Evolutionary conservation across 352 stramenopile species (phyloP).

Genomic region (Globisporangium sylvaticum): DNA sequence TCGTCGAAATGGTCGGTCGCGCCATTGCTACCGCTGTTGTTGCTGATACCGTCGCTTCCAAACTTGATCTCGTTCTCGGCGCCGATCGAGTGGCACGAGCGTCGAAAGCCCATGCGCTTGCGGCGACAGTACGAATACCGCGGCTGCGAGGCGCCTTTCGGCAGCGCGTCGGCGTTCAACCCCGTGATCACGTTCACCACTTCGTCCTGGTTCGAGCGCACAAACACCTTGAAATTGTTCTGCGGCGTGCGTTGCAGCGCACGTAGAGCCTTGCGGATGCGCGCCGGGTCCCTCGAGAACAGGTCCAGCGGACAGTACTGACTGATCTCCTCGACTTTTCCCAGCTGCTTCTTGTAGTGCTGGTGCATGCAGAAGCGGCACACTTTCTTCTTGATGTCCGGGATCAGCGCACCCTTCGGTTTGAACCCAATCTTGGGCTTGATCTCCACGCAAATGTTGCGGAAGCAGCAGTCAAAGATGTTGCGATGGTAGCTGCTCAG

Average conservation of each 20-base stretch:
- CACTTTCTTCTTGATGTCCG: slow-evolving; percentile 52
- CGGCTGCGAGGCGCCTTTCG: slow-evolving; percentile 58
- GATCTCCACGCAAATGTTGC: slow-evolving; percentile 84
- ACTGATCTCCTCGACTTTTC: slow-evolving; percentile 80
- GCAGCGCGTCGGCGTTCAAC: slow-evolving; percentile 58
- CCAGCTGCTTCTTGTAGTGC: slow-evolving; percentile 68
- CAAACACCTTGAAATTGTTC: slow-evolving; percentile 90
- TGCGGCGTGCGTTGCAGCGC: slow-evolving; percentile 78
- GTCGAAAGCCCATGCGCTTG: slow-evolving; percentile 73
- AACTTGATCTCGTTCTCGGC: slow-evolving; percentile 40
- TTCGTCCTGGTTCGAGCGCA: slow-evolving; percentile 72
- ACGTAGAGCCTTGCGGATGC: slow-evolving; percentile 56
- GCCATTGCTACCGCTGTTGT: neutral
- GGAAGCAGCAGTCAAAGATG: slow-evolving; percentile 84
- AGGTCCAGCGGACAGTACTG: slow-evolving; percentile 82
- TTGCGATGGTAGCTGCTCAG: slow-evolving; percentile 45
- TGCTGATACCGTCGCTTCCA: neutral
- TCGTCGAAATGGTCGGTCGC: slow-evolving; percentile 23
- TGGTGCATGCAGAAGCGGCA: slow-evolving; percentile 90
- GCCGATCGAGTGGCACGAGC: slow-evolving; percentile 72
- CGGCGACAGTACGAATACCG: slow-evolving; percentile 66
- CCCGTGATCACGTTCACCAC: slow-evolving; percentile 79
- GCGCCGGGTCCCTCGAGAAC: slow-evolving; percentile 59
- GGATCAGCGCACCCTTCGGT: slow-evolving; percentile 46
- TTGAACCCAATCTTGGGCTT: slow-evolving; percentile 88